Evolutionary conservation across 148 eudicot genomes (phyloP), one percentile per base, ranked within the genome.

Genomic region (Vaccinium darrowii): DNA sequence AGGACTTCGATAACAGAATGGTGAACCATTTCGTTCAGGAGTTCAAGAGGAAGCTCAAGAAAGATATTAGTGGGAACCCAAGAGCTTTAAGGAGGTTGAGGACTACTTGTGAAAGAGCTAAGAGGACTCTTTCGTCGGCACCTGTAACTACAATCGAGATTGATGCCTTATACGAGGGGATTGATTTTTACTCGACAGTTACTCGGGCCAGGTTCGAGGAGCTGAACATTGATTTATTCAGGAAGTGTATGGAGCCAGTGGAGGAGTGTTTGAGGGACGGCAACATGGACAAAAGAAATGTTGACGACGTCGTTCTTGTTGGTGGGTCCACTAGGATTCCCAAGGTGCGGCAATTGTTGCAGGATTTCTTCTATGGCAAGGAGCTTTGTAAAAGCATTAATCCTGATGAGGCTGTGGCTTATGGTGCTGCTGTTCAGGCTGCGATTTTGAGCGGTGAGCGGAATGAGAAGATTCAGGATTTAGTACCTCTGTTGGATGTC

Each of bases 311-410:
- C 0, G 56, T 49, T 49, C 79, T 76, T 50, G 79, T 76, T 1
- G 79, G 79, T 49, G 79, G 79, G 1, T 76, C 79, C 52, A 50
- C 79, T 2, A 76, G 79, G 79, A 76, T 49, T 52, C 56, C 56
- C 7, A 47, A 50, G 3, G 78, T 75, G 8, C 78, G 19, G 14
- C 78, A 75, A 75, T 19, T 75, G 52, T 75, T 75, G 78, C 78
- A 75, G 78, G 78, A 75, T 47, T 75, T 75, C 7, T 75, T 75
- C 53, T 0, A 43, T 75, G 78, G 78, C 52, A 75, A 75, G 78
- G 78, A 75, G 52, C 78, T 43, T 3, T 75, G 14, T 23, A 75
- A 43, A 75, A 75, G 6, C 53, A 75, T 75, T 19, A 75, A 75
- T 1, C 15, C 78, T 75, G 78, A 75, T 43, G 78, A 75, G 52